These are phyloP conservation scores for Bisporella sp. DNA, from an alignment of 2,329 filamentous ascomycete species.

Conservation along the genomic window DNA sequence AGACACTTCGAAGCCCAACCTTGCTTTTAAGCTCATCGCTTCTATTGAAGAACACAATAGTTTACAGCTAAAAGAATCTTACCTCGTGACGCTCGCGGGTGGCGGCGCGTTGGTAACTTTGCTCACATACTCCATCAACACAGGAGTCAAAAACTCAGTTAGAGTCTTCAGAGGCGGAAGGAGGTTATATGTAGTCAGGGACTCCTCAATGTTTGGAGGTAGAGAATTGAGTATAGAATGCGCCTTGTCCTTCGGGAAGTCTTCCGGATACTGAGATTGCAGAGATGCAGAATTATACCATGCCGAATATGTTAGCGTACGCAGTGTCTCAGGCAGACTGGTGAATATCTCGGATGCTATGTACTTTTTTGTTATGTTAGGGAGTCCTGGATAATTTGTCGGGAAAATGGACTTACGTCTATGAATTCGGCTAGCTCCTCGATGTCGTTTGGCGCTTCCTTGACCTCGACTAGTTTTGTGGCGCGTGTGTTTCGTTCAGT, in stretches of 20 bases:
- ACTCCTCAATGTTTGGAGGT: constrained; percentile 53
- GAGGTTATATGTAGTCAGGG: constrained; percentile 60
- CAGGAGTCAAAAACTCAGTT: constrained; percentile 51
- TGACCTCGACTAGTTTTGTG: not conserved
- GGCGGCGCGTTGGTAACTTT: constrained; percentile 55
- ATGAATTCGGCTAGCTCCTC: constrained; percentile 75
- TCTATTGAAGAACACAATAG: too few relatives aligned
- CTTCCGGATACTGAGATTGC: constrained; percentile 40
- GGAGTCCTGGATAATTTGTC: not conserved
- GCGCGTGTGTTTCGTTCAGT: constrained; percentile 19
- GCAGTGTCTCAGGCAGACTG: constrained; percentile 53
- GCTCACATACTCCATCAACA: constrained; percentile 56
- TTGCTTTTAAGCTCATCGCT: too few relatives aligned
- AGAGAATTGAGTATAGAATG: constrained; percentile 41
- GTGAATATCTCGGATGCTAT: constrained; percentile 64
- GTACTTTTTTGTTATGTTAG: constrained; percentile 43
- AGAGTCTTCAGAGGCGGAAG: constrained; percentile 36
- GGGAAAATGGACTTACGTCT: constrained; percentile 14
- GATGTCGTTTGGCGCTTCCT: constrained; percentile 14
- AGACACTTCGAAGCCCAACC: too few relatives aligned
- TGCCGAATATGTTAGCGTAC: constrained; percentile 51
- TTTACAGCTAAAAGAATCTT: too few relatives aligned
- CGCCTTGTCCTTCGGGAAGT: constrained; percentile 39
- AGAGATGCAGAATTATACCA: constrained; percentile 44
- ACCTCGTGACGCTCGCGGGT: constrained; percentile 33